These are phyloP conservation scores for Phaseolus lunatus DNA, from an alignment of 306 rosid genomes.

Conservation along the genomic window DNA sequence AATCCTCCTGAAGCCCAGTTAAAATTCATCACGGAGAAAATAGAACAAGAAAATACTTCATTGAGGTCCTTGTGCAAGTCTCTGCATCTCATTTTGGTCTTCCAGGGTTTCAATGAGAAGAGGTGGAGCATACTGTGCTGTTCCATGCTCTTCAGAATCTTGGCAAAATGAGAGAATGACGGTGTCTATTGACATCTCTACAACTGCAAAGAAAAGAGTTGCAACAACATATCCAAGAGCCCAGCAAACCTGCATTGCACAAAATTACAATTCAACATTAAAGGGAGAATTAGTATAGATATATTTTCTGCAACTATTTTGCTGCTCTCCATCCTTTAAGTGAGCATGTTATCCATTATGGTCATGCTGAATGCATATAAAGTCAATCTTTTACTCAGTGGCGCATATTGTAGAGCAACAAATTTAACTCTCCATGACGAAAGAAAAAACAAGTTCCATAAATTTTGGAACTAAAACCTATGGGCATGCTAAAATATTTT, in stretches of 20 bases:
- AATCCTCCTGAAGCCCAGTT: constrained; percentile 25
- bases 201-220: constrained; percentile 92
- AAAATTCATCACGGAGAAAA: constrained; percentile 2
- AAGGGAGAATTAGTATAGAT: neutral
- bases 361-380: neutral
- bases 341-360: neutral
- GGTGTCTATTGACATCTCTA: constrained; percentile 96
- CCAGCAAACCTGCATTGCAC: constrained; percentile 82
- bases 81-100: constrained; percentile 89
- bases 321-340: neutral
- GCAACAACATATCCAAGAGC: constrained; percentile 89
- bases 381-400: constrained; percentile 22
- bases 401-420: neutral
- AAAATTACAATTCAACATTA: constrained; percentile 25
- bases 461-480: constrained; percentile 19
- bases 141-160: constrained; percentile 96
- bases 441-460: neutral
- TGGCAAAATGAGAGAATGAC: constrained; percentile 96
- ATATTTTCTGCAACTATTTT: neutral
- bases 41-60: constrained; percentile 36
- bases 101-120: constrained; percentile 93
- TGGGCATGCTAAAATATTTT: constrained; percentile 2
- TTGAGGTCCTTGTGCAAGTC: constrained; percentile 78
- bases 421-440: neutral
- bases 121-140: constrained; percentile 97